Conservation (phyloP, 2,329 filamentous ascomycete species). For the Paecilomyces sp. region DNA sequence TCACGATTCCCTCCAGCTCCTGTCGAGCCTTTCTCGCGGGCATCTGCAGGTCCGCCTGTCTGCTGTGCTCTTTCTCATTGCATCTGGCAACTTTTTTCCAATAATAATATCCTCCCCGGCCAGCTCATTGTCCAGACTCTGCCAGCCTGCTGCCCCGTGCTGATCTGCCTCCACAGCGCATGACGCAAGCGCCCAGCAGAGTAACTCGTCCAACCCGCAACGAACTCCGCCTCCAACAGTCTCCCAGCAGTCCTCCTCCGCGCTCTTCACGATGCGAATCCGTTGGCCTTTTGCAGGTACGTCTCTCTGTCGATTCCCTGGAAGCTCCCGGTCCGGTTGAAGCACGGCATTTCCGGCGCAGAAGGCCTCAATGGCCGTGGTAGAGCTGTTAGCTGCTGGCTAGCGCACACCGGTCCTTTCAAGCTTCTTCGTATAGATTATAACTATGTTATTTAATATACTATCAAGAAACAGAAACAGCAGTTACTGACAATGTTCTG, state of each 20-base stretch:
- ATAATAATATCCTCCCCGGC: background rate
- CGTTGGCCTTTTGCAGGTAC: constrained; percentile 81
- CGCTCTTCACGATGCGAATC: constrained; percentile 61
- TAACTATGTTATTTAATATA: background rate
- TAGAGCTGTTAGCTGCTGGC: background rate
- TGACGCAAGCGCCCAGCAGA: constrained; percentile 13
- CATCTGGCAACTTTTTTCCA: background rate
- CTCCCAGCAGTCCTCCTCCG: background rate
- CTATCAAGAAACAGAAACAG: background rate
- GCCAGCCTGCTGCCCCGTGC: background rate
- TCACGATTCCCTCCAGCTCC: background rate
- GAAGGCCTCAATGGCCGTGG: background rate
- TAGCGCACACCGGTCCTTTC: background rate
- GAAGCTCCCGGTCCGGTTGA: background rate
- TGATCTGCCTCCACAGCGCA: constrained; percentile 11
- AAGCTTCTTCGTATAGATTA: background rate
- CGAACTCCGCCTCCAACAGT: background rate
- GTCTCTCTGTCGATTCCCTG: constrained; percentile 20
- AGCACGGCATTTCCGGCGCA: background rate
- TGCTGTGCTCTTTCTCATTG: too few relatives aligned
- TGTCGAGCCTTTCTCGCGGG: background rate
- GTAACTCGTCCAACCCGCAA: background rate
- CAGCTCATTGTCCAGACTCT: background rate
- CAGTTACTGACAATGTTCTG: constrained; percentile 7
- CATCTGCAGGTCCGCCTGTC: background rate